Percentiles rank a stretch among this genome's conserved stretches.
Conservation (phyloP, 2,329 filamentous ascomycete genomes). For the Davidsoniella australis region DNA sequence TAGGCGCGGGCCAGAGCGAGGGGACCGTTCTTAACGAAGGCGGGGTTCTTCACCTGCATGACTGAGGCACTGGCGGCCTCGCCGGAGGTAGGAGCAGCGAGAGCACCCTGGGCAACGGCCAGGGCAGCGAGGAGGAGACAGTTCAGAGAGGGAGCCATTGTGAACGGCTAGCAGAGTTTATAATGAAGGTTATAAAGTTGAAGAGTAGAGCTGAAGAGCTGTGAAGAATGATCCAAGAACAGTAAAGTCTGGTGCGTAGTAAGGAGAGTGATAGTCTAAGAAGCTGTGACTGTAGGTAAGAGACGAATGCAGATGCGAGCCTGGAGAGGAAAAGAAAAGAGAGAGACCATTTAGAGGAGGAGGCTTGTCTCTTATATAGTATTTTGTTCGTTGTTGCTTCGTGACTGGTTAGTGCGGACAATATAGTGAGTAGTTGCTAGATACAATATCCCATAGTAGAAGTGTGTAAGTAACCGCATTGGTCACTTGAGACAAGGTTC, state of each 20-base stretch:
- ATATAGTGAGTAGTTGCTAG: too few species aligned
- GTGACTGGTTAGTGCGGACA: background rate
- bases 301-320: slow-evolving; percentile 8
- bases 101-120: slow-evolving; percentile 6
- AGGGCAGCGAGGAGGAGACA: slow-evolving; percentile 6
- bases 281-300: too few species aligned
- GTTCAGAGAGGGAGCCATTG: slow-evolving; percentile 9
- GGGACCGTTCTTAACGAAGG: slow-evolving; percentile 18
- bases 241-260: background rate
- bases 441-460: background rate
- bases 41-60: slow-evolving; percentile 9
- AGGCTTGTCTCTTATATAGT: slow-evolving; percentile 2
- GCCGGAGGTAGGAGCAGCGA: slow-evolving; percentile 1
- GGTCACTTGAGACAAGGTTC: background rate
- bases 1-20: slow-evolving; percentile 21
- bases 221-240: background rate
- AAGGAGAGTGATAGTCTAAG: background rate
- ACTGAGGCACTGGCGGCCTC: slow-evolving; percentile 5
- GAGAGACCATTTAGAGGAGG: background rate
- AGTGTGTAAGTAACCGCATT: background rate
- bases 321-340: slow-evolving; percentile 5
- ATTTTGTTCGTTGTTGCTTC: background rate
- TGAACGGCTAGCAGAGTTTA: background rate
- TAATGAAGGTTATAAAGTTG: background rate
- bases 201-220: background rate